Base-by-base conservation (phyloP, 78 protist genomes). In the Isochrysis galbana region DNA sequence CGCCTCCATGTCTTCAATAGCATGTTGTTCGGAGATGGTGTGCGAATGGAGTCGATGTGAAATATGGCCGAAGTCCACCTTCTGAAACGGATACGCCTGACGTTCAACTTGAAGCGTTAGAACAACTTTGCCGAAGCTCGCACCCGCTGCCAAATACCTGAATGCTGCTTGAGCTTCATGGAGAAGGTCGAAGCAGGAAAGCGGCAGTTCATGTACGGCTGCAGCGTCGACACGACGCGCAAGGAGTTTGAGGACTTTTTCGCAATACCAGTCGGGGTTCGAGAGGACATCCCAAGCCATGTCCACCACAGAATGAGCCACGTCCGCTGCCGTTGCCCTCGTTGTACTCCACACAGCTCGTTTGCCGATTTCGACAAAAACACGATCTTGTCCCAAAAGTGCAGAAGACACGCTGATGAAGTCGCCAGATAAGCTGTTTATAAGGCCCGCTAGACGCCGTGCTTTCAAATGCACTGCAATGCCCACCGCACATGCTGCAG, bases 281-380 rank as follows among this genome's bases (percentile, higher is more conserved):
- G 32, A 7, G n/a, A 11, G n/a, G 74, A 61, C 23, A 32, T 61
- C 61, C 29, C 7, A 14, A 7, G 61, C 41, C 38, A 25, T 39
- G 22, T 90, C 92, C 23, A 72, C 54, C 29, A 90, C 32, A 19
- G 88, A 70, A 32, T 32, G 3, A 29, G 5, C 17, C 61, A 14
- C 29, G 39, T 2, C 47, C 25, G 86, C 70, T 14, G 29, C 34
- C n/a, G 83, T 3, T 4, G 84, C 51, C 2, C 92, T 47, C 54
- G 84, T 1, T 5, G 2, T 4, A 21, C 34, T n/a, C 84, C 78
- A 90, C 26, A 90, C 54, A 86, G 14, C 51, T 0, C 83, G 82
- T 61, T 90, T 90, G 87, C 92, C 92, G 78, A 90, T 90, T 34
- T 90, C 92, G 7, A 14, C 54, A 36, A 90, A 72, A 1, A 32